These are phyloP conservation scores for Botrytis tulipae DNA, from an alignment of 2,329 filamentous ascomycete species.

Conservation along the genomic window DNA sequence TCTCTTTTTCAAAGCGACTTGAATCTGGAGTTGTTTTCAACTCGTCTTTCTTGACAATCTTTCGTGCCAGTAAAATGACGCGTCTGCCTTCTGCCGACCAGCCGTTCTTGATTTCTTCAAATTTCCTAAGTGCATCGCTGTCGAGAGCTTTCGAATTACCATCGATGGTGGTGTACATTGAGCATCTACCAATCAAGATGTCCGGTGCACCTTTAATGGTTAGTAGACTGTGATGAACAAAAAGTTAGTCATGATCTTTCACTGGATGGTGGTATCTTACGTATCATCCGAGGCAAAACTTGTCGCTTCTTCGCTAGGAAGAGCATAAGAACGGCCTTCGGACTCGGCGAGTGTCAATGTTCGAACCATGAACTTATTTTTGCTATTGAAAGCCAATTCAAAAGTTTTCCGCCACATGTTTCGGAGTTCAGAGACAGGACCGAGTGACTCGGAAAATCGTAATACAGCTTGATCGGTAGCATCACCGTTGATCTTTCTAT, in stretches of 20 bases:
- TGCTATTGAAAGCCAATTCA: slow-evolving; percentile 72
- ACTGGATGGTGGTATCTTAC: background rate
- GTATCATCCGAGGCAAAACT: slow-evolving; percentile 19
- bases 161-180: slow-evolving; percentile 53
- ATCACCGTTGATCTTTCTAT: slow-evolving; percentile 67
- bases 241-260: background rate
- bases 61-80: slow-evolving; percentile 64
- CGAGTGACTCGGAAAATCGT: slow-evolving; percentile 64
- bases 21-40: slow-evolving; percentile 20
- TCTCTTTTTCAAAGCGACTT: slow-evolving; percentile 52
- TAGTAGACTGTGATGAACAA: slow-evolving; percentile 43
- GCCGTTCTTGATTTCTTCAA: slow-evolving; percentile 59
- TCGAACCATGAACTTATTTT: slow-evolving; percentile 77
- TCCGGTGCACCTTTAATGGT: slow-evolving; percentile 77
- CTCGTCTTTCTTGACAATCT: slow-evolving; percentile 37
- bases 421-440: slow-evolving; percentile 56
- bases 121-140: slow-evolving; percentile 42
- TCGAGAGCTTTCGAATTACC: slow-evolving; percentile 54
- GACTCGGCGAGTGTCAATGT: slow-evolving; percentile 51
- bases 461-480: slow-evolving; percentile 74
- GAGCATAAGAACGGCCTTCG: slow-evolving; percentile 18
- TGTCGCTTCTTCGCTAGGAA: slow-evolving; percentile 20
- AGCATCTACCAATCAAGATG: slow-evolving; percentile 63
- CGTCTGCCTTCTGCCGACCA: slow-evolving; percentile 67
- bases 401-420: slow-evolving; percentile 63